Evolutionary conservation across 768 basidiomycete genomes (phyloP).

Genomic region (Clavaria fumosa): DNA sequence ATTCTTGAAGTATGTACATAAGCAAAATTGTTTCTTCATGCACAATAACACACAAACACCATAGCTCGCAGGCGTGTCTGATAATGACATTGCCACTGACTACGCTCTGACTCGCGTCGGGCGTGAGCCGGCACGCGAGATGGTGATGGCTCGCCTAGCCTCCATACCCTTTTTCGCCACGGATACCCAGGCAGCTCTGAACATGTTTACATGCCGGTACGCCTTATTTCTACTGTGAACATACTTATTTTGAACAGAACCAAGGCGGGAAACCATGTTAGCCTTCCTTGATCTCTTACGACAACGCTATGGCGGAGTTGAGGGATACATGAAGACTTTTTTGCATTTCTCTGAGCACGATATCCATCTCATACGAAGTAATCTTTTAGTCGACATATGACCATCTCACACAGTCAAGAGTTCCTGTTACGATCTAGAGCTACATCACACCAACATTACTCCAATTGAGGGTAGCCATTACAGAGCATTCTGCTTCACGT

Average conservation of each 20-base stretch:
- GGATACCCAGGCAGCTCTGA: slow-evolving; percentile 61
- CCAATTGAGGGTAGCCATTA: not conserved
- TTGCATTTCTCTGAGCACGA: slow-evolving; percentile 50
- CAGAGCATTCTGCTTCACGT: slow-evolving; percentile 3
- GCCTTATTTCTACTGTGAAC: slow-evolving; percentile 9
- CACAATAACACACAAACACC: too few species aligned
- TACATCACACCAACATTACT: not conserved
- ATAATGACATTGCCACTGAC: slow-evolving; percentile 50
- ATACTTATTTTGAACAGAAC: slow-evolving; percentile 2
- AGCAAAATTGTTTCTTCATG: not conserved
- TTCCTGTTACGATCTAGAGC: too few species aligned
- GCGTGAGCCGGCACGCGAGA: slow-evolving; percentile 60
- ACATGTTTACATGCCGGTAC: slow-evolving; percentile 70
- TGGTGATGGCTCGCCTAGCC: slow-evolving; percentile 49
- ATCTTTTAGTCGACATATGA: slow-evolving; percentile 21
- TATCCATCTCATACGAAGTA: slow-evolving; percentile 38
- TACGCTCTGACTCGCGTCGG: slow-evolving; percentile 69
- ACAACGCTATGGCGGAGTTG: slow-evolving; percentile 52
- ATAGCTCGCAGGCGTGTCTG: slow-evolving; percentile 59
- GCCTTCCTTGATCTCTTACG: slow-evolving; percentile 48
- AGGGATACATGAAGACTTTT: slow-evolving; percentile 42
- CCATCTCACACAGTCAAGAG: not conserved
- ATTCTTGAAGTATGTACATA: slow-evolving; percentile 40
- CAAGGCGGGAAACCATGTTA: slow-evolving; percentile 62
- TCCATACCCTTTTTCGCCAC: slow-evolving; percentile 62